Conservation (phyloP, 345 rosid species). For the Populus simonii region DNA sequence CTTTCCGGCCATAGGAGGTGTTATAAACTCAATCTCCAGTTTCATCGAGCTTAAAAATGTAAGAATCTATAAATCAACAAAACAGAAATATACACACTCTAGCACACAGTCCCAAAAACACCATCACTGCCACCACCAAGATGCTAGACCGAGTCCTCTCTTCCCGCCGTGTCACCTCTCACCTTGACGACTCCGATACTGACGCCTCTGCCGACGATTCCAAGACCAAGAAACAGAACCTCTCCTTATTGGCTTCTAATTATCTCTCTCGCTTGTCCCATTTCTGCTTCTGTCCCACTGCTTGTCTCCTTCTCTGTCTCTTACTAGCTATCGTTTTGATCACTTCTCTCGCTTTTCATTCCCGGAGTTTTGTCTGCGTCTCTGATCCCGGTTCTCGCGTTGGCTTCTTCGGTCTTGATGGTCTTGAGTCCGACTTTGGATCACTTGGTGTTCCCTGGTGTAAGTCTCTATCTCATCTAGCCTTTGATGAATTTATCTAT, state of each 20-base stretch:
- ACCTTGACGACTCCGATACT: slow-evolving; percentile 7
- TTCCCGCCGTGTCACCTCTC: slow-evolving; percentile 17
- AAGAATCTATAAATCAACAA: too few species aligned
- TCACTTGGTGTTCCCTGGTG: slow-evolving; percentile 99
- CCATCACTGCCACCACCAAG: slow-evolving; percentile 10
- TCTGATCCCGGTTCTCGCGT: slow-evolving; percentile 69
- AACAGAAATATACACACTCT: not conserved
- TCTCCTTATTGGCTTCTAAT: slow-evolving; percentile 17
- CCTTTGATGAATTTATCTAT: not conserved
- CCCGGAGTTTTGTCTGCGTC: slow-evolving; percentile 63
- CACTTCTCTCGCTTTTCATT: slow-evolving; percentile 16
- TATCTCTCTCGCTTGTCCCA: slow-evolving; percentile 29
- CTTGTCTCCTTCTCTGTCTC: slow-evolving; percentile 20
- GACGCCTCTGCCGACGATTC: slow-evolving; percentile 24
- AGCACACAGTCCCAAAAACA: slow-evolving; percentile 1
- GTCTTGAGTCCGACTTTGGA: slow-evolving; percentile 85
- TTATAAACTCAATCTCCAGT: not conserved
- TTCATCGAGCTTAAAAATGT: too few species aligned
- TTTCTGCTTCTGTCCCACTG: slow-evolving; percentile 15
- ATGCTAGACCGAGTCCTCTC: slow-evolving; percentile 33
- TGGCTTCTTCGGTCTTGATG: slow-evolving; percentile 70
- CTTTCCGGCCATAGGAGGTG: too few species aligned
- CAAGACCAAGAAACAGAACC: slow-evolving; percentile 30
- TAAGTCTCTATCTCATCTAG: slow-evolving; percentile 35
- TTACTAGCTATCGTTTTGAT: slow-evolving; percentile 6